Evolutionary conservation across 495 filamentous ascomycete genomes (phyloP), one percentile per base, ranked within the genome.

Genomic region (Lasiosphaeris hirsuta): DNA sequence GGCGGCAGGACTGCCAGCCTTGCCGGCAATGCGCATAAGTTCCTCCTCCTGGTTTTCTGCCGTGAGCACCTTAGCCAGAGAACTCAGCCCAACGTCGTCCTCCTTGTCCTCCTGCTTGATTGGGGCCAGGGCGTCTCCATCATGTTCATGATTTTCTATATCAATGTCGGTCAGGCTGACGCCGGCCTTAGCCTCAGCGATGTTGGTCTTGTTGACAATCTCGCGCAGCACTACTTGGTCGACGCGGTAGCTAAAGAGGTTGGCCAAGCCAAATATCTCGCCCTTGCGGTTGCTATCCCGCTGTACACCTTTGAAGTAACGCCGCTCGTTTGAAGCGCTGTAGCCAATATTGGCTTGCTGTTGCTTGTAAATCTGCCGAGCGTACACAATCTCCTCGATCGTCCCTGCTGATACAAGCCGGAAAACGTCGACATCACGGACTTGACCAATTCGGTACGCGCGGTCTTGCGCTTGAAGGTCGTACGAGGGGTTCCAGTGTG

Each of bases 291-390:
- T 84, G 49, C 83, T 83, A 60, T 90, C 84, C 42, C 93, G 88
- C 70, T 95, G 90, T 0, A 98, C 90, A 39, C 94, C 94, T 63
- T 89, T 91, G 77, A 98, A 98, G 72, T 98, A 98, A 8, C 94
- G 83, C 1, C 94, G 87, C 69, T 98, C 94, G 33, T 84, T 87
- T 41, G 87, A 92, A 7, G 94, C 94, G 35, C 87, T 96, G 70
- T 98, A 98, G 1, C 90, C 94, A 49, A 98, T 98, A 63, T 96
- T 97, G 2, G 94, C 94, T 68, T 97, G 94, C 64, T 98, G 94
- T 66, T 98, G 94, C 68, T 98, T 98, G 76, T 97, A 98, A 54
- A 98, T 96, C 65, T 98, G 94, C 9, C 94, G 82, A 0, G 94
- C 94, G 64, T 98, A 98, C 36, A 96, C 90, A 58, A 96, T 96